Percentiles rank a stretch among this genome's conserved stretches.
phyloP scores from a whole-genome alignment of 1,139 yeast species.

The Geotrichum cucujoidarum region DNA sequence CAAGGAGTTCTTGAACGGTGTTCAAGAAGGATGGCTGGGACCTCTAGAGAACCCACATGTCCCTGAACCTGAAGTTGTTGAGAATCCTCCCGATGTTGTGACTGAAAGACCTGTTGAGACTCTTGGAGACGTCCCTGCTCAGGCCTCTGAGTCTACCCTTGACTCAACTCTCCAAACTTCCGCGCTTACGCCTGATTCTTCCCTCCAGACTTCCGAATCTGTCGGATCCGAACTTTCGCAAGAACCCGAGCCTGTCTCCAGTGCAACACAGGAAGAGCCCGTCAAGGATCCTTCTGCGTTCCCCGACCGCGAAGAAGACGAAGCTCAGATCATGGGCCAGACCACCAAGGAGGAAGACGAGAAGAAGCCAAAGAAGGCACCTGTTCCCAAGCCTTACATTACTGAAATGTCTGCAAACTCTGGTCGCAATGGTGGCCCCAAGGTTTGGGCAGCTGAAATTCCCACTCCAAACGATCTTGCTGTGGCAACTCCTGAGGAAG shows the following conservation, averaged over 20 bases:
- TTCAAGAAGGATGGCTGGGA: slow-evolving; percentile 93
- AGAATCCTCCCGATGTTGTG: slow-evolving; percentile 2
- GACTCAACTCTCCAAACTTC: too few relatives aligned
- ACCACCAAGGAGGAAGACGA: slow-evolving; percentile 21
- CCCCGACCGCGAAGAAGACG: slow-evolving; percentile 26
- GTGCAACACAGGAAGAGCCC: slow-evolving; percentile 1
- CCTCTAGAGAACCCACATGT: slow-evolving; percentile 66
- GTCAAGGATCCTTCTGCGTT: slow-evolving; percentile 24
- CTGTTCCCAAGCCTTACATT: slow-evolving; percentile 63
- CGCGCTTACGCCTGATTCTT: too few relatives aligned
- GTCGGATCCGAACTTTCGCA: slow-evolving; percentile 13
- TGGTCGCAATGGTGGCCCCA: slow-evolving; percentile 13
- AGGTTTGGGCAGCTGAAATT: slow-evolving; percentile 35
- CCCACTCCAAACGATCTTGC: slow-evolving; percentile 59
- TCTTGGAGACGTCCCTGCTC: slow-evolving; percentile 1
- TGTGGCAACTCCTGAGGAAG: slow-evolving; percentile 25
- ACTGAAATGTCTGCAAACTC: slow-evolving; percentile 36
- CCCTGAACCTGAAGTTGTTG: slow-evolving; percentile 7
- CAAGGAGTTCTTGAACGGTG: slow-evolving; percentile 83
- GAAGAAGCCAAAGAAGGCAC: slow-evolving; percentile 39
- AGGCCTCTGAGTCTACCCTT: slow-evolving; percentile 2
- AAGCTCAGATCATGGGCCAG: slow-evolving; percentile 25
- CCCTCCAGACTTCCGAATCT: too few relatives aligned
- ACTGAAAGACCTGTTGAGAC: slow-evolving; percentile 13
- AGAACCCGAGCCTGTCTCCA: slow-evolving; percentile 1